phyloP scores from a whole-genome alignment of 371 early-diverging fungal genomes.

The Mucor sp. region DNA sequence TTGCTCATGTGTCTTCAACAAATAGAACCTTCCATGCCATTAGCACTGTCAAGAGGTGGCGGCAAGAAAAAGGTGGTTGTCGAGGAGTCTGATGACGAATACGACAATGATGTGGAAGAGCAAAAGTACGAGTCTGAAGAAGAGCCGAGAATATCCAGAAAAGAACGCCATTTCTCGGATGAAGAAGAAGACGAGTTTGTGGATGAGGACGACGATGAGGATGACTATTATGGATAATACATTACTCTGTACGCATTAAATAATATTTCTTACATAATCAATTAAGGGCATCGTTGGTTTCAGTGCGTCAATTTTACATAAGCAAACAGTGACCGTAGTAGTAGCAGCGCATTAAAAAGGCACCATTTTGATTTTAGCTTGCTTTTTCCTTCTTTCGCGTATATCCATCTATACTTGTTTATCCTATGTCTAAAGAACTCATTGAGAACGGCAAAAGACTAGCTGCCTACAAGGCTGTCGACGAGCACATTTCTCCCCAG shows the following conservation, averaged over 20 bases:
- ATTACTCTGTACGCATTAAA: not conserved
- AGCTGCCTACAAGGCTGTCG: constrained; percentile 83
- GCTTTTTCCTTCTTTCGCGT: not conserved
- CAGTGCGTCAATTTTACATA: no score
- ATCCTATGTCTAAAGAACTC: not conserved
- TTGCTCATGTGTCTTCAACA: not conserved
- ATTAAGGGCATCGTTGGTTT: no score
- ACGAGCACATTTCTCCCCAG: constrained; percentile 67
- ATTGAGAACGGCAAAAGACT: constrained; percentile 68
- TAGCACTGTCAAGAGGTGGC: constrained; percentile 29
- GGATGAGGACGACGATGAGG: constrained; percentile 22
- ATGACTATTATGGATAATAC: constrained; percentile 5
- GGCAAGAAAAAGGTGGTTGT: constrained; percentile 12
- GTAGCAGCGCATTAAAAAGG: not conserved
- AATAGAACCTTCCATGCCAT: constrained; percentile 48
- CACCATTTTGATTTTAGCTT: not conserved
- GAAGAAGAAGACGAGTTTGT: constrained; percentile 37
- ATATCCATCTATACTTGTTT: not conserved
- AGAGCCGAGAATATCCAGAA: constrained; percentile 29
- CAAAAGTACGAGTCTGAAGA: constrained; percentile 28
- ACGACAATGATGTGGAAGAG: constrained; percentile 36
- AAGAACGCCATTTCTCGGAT: constrained; percentile 38
- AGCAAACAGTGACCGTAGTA: no score
- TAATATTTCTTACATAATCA: no score
- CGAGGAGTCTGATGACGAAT: constrained; percentile 51